Percentiles rank a stretch among this genome's conserved stretches.
phyloP scores from a whole-genome alignment of 2,329 filamentous ascomycete genomes.

The Colletotrichum musicola region DNA sequence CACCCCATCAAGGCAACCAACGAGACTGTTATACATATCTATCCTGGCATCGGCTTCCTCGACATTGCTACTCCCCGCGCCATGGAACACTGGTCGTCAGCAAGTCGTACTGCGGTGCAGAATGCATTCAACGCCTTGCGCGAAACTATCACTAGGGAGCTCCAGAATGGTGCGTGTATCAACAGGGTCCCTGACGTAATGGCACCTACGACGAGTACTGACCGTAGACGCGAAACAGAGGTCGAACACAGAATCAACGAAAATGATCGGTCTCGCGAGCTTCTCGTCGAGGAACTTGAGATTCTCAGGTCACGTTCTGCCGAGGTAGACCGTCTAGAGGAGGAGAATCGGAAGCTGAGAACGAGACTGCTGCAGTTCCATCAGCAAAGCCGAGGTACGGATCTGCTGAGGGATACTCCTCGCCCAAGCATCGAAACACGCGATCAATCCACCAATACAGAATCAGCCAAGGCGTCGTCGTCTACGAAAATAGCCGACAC shows the following conservation, averaged over 20 bases:
- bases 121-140: constrained; percentile 56
- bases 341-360: constrained; percentile 58
- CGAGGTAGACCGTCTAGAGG: constrained; percentile 52
- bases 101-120: constrained; percentile 54
- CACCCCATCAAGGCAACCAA: not conserved
- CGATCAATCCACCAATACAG: constrained; percentile 31
- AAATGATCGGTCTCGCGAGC: not conserved
- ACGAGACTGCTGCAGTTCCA: constrained; percentile 51
- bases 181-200: constrained; percentile 39
- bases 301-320: constrained; percentile 48
- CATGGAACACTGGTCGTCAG: constrained; percentile 57
- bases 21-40: not conserved
- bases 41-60: not conserved
- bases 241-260: constrained; percentile 41
- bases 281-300: constrained; percentile 48
- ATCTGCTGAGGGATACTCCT: constrained; percentile 14
- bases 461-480: not conserved
- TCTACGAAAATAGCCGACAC: not conserved
- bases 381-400: constrained; percentile 26
- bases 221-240: constrained; percentile 43
- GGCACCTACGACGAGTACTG: constrained; percentile 14
- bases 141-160: constrained; percentile 54
- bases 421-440: constrained; percentile 7
- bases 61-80: not conserved
- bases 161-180: constrained; percentile 50